Conservation (phyloP, 768 basidiomycete genomes). For the Kwoniella newhampshirensis region DNA sequence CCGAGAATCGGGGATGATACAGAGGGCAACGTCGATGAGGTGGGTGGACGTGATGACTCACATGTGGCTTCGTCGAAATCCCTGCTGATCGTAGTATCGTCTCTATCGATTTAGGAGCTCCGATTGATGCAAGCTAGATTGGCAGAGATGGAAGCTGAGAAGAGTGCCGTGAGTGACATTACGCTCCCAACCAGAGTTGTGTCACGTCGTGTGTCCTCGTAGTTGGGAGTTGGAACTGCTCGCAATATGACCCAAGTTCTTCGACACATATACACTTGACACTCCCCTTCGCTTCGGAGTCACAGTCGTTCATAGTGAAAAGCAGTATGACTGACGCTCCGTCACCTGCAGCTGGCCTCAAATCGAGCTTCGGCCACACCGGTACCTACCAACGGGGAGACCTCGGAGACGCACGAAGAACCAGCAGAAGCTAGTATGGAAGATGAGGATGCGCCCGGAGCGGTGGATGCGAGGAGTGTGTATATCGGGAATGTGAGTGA, state of each 20-base stretch:
- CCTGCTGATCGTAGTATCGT: not conserved
- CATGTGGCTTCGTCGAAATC: not conserved
- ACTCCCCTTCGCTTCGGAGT: too few species aligned
- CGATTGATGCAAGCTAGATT: constrained; percentile 51
- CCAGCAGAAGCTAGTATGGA: constrained; percentile 60
- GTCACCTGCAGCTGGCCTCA: constrained; percentile 22
- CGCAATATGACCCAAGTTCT: too few species aligned
- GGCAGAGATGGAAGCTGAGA: constrained; percentile 53
- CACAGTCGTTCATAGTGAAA: too few species aligned
- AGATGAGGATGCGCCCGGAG: constrained; percentile 76
- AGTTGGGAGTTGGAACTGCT: constrained; percentile 1
- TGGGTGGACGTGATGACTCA: too few species aligned
- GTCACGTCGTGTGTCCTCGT: constrained; percentile 1
- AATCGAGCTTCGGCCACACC: constrained; percentile 33
- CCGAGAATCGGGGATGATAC: constrained; percentile 37
- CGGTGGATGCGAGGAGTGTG: constrained; percentile 80
- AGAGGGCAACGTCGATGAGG: constrained; percentile 47
- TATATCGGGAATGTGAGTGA: constrained; percentile 92
- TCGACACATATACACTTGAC: too few species aligned
- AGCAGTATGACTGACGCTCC: constrained; percentile 6
- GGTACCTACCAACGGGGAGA: constrained; percentile 22
- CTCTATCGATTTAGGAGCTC: constrained; percentile 52
- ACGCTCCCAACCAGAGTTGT: too few species aligned
- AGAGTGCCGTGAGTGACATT: constrained; percentile 45
- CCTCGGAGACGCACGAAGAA: constrained; percentile 21